Evolutionary conservation across 2,329 filamentous ascomycete species (phyloP).

Genomic region (Aspergillus niger): DNA sequence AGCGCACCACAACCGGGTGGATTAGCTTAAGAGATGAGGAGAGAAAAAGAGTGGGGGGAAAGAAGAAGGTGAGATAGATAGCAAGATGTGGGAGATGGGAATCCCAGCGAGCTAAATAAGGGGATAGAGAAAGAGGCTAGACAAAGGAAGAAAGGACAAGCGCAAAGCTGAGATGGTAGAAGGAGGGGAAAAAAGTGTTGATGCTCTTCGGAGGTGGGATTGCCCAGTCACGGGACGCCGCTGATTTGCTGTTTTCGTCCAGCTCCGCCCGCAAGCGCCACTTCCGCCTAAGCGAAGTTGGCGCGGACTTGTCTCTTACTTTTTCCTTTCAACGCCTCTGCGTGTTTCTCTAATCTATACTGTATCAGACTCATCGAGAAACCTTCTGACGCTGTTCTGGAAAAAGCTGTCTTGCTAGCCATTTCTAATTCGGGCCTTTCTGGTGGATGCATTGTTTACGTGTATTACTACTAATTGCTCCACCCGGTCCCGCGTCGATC

Average conservation of each 20-base stretch:
- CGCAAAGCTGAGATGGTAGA: slow-evolving; percentile 15
- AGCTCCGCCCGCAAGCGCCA: slow-evolving; percentile 24
- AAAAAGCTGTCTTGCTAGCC: background rate
- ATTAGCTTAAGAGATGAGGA: slow-evolving; percentile 11
- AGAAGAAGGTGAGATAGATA: slow-evolving; percentile 16
- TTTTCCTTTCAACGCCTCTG: background rate
- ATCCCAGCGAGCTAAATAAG: slow-evolving; percentile 23
- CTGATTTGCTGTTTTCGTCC: slow-evolving; percentile 26
- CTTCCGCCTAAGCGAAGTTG: slow-evolving; percentile 29
- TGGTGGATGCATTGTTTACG: background rate
- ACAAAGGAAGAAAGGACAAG: slow-evolving; percentile 11
- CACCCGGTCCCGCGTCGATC: background rate
- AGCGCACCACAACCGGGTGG: slow-evolving; percentile 29
- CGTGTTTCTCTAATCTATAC: background rate
- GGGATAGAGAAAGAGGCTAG: slow-evolving; percentile 8
- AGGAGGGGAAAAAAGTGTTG: slow-evolving; percentile 29
- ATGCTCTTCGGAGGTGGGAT: slow-evolving; percentile 25
- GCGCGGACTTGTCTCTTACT: slow-evolving; percentile 9
- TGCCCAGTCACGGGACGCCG: slow-evolving; percentile 23
- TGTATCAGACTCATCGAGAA: too few species aligned
- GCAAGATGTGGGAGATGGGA: slow-evolving; percentile 24
- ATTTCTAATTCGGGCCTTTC: background rate
- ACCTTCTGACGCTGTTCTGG: background rate
- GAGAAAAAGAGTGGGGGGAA: slow-evolving; percentile 23
- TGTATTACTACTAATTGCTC: background rate